These are phyloP conservation scores for Conticribra weissflogii DNA, from an alignment of 108 stramenopile genomes.

Conservation along the genomic window DNA sequence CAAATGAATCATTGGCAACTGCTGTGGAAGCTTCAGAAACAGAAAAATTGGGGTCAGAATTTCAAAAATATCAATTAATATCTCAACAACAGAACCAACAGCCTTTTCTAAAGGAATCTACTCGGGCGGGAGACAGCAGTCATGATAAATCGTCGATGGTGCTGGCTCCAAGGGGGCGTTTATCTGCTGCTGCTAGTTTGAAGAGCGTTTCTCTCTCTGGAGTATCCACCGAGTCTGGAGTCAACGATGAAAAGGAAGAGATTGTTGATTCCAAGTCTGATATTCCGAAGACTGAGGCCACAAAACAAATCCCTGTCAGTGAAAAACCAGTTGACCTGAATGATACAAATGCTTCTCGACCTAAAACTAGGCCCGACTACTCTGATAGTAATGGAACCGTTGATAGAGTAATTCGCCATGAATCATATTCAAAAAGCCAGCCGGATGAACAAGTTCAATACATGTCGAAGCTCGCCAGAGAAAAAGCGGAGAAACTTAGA, in stretches of 20 bases:
- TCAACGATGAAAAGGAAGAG: not conserved
- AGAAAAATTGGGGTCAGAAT: not conserved
- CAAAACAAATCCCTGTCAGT: not conserved
- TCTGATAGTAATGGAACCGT: slow-evolving; percentile 5
- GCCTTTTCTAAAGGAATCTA: not conserved
- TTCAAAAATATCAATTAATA: too few relatives aligned
- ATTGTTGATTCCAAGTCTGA: not conserved
- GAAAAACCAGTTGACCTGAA: not conserved
- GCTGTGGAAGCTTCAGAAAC: not conserved
- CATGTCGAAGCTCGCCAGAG: slow-evolving; percentile 68
- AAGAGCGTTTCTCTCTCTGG: slow-evolving; percentile 6
- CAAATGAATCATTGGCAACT: slow-evolving; percentile 8
- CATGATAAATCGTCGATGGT: slow-evolving; percentile 19
- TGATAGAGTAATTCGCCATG: slow-evolving; percentile 8
- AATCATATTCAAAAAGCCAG: slow-evolving; percentile 7
- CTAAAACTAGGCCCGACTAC: not conserved
- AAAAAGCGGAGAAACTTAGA: slow-evolving; percentile 60
- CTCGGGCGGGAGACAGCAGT: not conserved
- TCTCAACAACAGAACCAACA: not conserved
- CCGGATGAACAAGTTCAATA: slow-evolving; percentile 21
- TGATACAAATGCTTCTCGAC: not conserved
- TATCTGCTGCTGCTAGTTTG: too few relatives aligned
- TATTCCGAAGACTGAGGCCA: not conserved
- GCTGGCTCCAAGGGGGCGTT: slow-evolving; percentile 17
- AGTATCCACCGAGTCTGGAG: slow-evolving; percentile 4